These are phyloP conservation scores for Ceratobasidium theobromae DNA, from an alignment of 1,284 basidiomycete species.

Conservation along the genomic window DNA sequence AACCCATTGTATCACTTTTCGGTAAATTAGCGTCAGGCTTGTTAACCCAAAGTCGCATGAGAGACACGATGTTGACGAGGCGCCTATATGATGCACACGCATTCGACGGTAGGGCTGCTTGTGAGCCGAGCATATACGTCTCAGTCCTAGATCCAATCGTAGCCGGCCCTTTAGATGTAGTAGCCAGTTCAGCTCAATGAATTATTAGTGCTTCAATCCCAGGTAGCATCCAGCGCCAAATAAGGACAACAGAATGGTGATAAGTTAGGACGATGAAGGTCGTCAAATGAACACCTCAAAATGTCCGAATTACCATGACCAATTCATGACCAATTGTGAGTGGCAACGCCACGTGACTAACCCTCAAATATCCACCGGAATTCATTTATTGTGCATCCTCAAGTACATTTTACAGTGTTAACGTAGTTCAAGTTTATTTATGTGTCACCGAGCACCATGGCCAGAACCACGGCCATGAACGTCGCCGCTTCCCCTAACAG, in stretches of 20 bases:
- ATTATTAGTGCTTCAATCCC: background rate
- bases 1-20: background rate
- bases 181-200: background rate
- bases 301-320: too few species aligned
- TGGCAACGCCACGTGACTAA: too few species aligned
- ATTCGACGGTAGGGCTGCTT: slow-evolving; percentile 8
- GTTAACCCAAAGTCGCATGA: slow-evolving; percentile 8
- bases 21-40: background rate
- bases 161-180: background rate
- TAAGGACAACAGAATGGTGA: slow-evolving; percentile 8
- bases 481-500: slow-evolving; percentile 1
- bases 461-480: background rate
- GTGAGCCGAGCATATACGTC: slow-evolving; percentile 21
- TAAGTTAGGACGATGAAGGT: background rate
- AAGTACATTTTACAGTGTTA: background rate
- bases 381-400: background rate
- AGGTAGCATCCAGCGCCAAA: slow-evolving; percentile 19
- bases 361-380: too few species aligned
- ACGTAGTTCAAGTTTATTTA: background rate
- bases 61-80: slow-evolving; percentile 24
- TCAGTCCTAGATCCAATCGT: background rate
- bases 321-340: too few species aligned
- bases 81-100: slow-evolving; percentile 19
- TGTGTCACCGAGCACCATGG: background rate
- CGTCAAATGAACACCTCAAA: background rate